phyloP scores from a whole-genome alignment of 1,139 yeast species.

The Pichia terricola region DNA sequence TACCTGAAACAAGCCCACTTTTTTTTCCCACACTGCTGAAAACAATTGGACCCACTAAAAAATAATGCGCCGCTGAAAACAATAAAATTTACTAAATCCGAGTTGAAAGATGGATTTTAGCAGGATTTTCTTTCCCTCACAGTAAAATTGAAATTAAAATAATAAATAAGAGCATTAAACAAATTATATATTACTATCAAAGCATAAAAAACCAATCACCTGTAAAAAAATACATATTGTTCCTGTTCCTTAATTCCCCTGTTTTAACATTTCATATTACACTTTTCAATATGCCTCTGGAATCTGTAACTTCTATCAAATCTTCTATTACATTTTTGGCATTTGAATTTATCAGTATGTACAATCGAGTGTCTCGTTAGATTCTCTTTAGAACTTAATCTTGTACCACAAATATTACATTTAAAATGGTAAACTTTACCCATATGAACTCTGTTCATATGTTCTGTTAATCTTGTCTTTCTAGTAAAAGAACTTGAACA shows the following conservation, averaged over 20 bases:
- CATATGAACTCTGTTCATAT: conserved; percentile 16
- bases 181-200: too few species aligned
- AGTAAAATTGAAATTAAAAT: conserved; percentile 39
- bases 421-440: conserved; percentile 12
- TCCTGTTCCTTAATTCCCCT: too few species aligned
- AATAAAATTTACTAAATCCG: too few species aligned
- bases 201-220: too few species aligned
- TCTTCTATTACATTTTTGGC: conserved; percentile 16
- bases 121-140: conserved; percentile 82
- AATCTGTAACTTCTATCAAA: conserved; percentile 21
- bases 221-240: too few species aligned
- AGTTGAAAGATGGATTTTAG: conserved; percentile 26
- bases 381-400: conserved; percentile 17
- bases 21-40: too few species aligned
- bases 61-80: too few species aligned
- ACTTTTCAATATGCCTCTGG: conserved; percentile 16
- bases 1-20: too few species aligned
- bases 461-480: conserved; percentile 20
- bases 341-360: conserved; percentile 20
- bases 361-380: conserved; percentile 20
- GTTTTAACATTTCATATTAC: conserved; percentile 5
- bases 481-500: conserved; percentile 20
- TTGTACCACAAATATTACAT: conserved; percentile 17
- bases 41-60: too few species aligned
- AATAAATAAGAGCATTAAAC: neutral